A percentile compares a stretch with the other conserved stretches of the same genome.
Conservation (phyloP, 768 basidiomycete genomes). For the Termitomyces heimii region DNA sequence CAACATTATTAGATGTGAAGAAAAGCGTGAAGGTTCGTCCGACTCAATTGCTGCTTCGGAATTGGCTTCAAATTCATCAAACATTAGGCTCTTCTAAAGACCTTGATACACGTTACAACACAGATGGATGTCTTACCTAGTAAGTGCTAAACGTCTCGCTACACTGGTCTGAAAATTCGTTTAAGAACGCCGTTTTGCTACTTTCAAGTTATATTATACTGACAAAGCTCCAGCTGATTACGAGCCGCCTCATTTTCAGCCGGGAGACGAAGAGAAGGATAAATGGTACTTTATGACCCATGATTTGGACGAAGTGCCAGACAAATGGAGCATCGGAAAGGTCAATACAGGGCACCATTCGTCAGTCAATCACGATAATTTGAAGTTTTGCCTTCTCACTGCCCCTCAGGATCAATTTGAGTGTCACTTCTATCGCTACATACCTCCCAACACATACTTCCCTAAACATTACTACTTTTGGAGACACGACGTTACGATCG, state of each 20-base stretch:
- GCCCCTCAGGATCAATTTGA: slow-evolving; percentile 55
- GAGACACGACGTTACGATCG: slow-evolving; percentile 36
- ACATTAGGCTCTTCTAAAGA: slow-evolving; percentile 64
- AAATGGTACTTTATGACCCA: slow-evolving; percentile 84
- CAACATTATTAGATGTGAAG: slow-evolving; percentile 79
- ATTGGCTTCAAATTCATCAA: neutral
- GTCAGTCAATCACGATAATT: slow-evolving; percentile 28
- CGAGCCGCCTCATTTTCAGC: slow-evolving; percentile 74
- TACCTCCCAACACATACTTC: slow-evolving; percentile 59
- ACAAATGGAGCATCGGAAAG: slow-evolving; percentile 62
- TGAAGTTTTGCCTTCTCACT: neutral
- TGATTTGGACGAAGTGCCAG: slow-evolving; percentile 63
- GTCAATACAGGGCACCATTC: slow-evolving; percentile 70
- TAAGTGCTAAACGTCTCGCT: slow-evolving; percentile 25
- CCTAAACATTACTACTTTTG: slow-evolving; percentile 50
- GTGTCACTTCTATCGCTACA: slow-evolving; percentile 65
- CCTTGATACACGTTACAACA: slow-evolving; percentile 69
- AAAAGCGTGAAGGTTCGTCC: slow-evolving; percentile 63
- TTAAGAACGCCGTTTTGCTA: slow-evolving; percentile 75
- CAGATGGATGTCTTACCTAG: slow-evolving; percentile 79
- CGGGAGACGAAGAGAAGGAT: slow-evolving; percentile 67
- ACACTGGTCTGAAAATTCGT: neutral
- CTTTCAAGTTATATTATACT: slow-evolving; percentile 83
- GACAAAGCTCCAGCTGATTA: slow-evolving; percentile 76
- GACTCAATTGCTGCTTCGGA: neutral